These are phyloP conservation scores for Botrytis medusae DNA, from an alignment of 2,329 filamentous ascomycete species.

Conservation along the genomic window DNA sequence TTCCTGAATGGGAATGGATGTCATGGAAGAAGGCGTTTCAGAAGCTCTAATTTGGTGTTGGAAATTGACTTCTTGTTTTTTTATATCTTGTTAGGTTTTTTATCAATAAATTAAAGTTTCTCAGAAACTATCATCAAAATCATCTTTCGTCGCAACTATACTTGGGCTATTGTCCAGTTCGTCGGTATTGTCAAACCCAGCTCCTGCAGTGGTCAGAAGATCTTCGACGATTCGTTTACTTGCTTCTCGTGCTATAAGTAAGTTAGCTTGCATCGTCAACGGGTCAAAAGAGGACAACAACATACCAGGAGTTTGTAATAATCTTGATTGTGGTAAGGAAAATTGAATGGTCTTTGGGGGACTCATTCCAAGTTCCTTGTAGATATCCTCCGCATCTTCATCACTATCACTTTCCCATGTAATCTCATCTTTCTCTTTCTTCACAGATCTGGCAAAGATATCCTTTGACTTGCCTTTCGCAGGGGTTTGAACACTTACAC, in stretches of 20 bases:
- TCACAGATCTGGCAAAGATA: slow-evolving; percentile 43
- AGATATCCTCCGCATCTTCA: slow-evolving; percentile 58
- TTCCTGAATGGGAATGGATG: neutral
- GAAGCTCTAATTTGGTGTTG: neutral
- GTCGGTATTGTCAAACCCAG: slow-evolving; percentile 57
- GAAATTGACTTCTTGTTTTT: neutral
- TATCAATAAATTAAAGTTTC: slow-evolving; percentile 28
- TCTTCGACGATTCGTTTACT: slow-evolving; percentile 80
- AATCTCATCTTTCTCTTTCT: slow-evolving; percentile 52
- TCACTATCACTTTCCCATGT: slow-evolving; percentile 70
- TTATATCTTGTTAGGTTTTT: slow-evolving; percentile 7
- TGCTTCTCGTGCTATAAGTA: slow-evolving; percentile 67
- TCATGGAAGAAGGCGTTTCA: neutral
- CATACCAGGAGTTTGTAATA: slow-evolving; percentile 78
- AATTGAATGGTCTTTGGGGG: slow-evolving; percentile 94
- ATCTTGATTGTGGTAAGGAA: slow-evolving; percentile 70
- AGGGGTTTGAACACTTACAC: slow-evolving; percentile 83
- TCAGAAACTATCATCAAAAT: slow-evolving; percentile 62
- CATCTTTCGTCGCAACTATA: slow-evolving; percentile 63
- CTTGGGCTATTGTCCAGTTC: slow-evolving; percentile 60
- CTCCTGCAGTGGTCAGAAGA: slow-evolving; percentile 74
- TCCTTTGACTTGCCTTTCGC: slow-evolving; percentile 53
- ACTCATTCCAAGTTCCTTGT: slow-evolving; percentile 67
- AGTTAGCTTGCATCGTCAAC: slow-evolving; percentile 5
- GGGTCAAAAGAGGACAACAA: neutral